Conservation (phyloP, 352 stramenopile genomes). For the Phytophthora idaei region DNA sequence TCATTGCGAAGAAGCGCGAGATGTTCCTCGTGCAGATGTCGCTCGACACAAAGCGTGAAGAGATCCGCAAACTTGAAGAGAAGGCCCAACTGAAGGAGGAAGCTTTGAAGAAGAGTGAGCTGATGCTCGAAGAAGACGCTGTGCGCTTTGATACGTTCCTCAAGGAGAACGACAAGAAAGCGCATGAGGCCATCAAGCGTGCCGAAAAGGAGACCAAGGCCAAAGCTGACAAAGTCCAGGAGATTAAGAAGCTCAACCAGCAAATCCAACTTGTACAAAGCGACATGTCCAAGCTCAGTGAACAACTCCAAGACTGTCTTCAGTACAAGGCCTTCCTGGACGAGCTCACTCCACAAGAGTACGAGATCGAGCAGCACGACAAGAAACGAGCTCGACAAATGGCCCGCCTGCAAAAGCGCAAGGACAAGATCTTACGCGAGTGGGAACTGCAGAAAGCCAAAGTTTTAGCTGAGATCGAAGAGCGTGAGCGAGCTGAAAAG, state of each 20-base stretch:
- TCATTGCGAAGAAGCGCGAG: constrained; percentile 96
- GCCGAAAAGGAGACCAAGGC: constrained; percentile 94
- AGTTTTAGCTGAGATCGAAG: constrained; percentile 68
- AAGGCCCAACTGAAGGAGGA: constrained; percentile 96
- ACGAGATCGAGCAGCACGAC: constrained; percentile 78
- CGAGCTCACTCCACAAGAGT: constrained; percentile 89
- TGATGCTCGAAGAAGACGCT: constrained; percentile 96
- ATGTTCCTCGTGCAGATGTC: constrained; percentile 98
- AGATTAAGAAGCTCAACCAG: constrained; percentile 96
- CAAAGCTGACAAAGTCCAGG: constrained; percentile 94
- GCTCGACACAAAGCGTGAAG: constrained; percentile 95
- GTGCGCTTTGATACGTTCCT: constrained; percentile 96
- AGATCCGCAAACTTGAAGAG: constrained; percentile 96
- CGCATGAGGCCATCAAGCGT: constrained; percentile 95
- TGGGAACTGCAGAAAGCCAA: constrained; percentile 68
- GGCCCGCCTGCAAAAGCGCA: constrained; percentile 67
- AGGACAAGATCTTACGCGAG: constrained; percentile 71
- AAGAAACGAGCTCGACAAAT: constrained; percentile 75
- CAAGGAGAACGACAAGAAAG: constrained; percentile 98
- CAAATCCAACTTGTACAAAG: constrained; percentile 94
- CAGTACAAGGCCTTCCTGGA: constrained; percentile 95
- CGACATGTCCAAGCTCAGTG: constrained; percentile 95
- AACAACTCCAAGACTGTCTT: constrained; percentile 94
- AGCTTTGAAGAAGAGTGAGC: constrained; percentile 93
- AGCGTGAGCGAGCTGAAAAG: constrained; percentile 59